These are phyloP conservation scores for Fraxinus paxiana DNA, from an alignment of 305 asterid species.

Conservation along the genomic window DNA sequence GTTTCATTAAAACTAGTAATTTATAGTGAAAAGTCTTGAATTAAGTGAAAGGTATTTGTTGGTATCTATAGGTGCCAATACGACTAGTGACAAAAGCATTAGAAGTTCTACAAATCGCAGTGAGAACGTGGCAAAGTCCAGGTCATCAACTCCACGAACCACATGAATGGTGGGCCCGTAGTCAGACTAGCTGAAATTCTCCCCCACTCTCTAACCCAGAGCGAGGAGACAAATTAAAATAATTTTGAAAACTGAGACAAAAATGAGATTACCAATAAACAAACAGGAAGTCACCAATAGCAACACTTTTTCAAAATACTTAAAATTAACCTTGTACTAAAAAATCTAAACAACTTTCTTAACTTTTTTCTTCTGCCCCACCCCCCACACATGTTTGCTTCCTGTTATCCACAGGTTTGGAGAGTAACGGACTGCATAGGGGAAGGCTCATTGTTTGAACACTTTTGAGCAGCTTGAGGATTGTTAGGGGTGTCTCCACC, in stretches of 20 bases:
- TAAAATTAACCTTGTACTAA: neutral
- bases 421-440: neutral
- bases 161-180: neutral
- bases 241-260: neutral
- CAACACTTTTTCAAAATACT: neutral
- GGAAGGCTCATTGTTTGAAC: neutral
- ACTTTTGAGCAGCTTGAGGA: neutral
- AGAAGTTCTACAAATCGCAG: too few species aligned
- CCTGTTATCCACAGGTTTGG: neutral
- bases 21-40: too few species aligned
- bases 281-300: neutral
- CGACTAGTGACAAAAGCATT: too few species aligned
- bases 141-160: neutral
- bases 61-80: too few species aligned
- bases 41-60: too few species aligned
- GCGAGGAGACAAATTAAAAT: neutral
- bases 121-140: neutral
- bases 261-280: neutral
- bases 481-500: neutral
- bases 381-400: neutral
- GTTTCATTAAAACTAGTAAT: too few species aligned
- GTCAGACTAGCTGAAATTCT: neutral
- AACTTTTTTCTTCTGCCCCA: neutral
- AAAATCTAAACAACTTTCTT: neutral
- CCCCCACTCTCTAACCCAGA: neutral